Base-by-base conservation (phyloP, 257 asterid species). In the Ocimum tenuiflorum region DNA sequence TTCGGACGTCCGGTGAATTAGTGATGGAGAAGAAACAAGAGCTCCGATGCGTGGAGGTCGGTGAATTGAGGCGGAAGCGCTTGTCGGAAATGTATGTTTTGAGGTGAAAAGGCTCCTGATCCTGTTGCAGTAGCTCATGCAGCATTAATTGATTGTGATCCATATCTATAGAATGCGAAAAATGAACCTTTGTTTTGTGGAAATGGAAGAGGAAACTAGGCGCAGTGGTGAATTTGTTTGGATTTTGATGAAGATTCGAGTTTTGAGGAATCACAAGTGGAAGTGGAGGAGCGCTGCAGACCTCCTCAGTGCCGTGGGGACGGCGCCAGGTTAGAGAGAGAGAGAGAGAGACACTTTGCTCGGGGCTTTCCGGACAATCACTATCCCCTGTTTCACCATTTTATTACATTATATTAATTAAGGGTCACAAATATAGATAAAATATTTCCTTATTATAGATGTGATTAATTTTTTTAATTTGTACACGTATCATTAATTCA, bases 81-180 rank as follows among this genome's bases (percentile, higher is more conserved):
- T 71, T 71, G 49, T 86, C 85, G 9, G 87, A 67, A 17, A 79
- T 80, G 76, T 80, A 84, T 24, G 39, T 72, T 60, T 80, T 76
- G 36, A 91, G 70, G 1, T 72, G 86, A 62, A 91, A 91, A 0
- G 95, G 96, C 41, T 91, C 95, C 65, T 91, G 96, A 63, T 86
- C 91, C 60, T 86, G 79, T 24, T 75, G 59, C 33, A 91, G 75
- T 2, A 91, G 85, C 77, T 88, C 91, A 63, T 81, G 89, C 76
- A 90, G 69, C 42, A 87, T 4, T 1, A 23, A 45, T 0, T 36
- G 42, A 3, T 5, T 31, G 36, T 31, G 36, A 31, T 31, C 36
- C 36, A 5, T 24, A 4, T 1, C 31, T 11, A 39, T 3, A n/a
- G 27, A 18, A 8, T 51, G 31, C 31, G 4, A 27, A 27, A 1